These are phyloP conservation scores for Thymus mandschuricus DNA, from an alignment of 257 asterid species.

Conservation along the genomic window DNA sequence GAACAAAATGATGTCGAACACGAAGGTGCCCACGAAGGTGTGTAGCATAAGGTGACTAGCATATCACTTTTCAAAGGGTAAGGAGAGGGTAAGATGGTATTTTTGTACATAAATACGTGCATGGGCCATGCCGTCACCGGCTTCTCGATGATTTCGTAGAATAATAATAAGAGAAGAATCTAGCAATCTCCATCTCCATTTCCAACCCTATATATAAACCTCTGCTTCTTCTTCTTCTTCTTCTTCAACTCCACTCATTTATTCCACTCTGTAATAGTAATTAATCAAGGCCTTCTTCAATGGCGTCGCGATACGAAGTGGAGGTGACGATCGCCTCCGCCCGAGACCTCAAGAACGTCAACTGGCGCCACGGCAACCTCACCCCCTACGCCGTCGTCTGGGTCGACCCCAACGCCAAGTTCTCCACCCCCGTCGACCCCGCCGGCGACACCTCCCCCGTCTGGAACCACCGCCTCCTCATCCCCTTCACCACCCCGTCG, in stretches of 20 bases:
- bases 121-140: not conserved
- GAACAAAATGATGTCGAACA: no score
- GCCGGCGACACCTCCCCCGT: constrained; percentile 63
- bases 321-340: constrained; percentile 68
- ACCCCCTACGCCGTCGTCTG: constrained; percentile 88
- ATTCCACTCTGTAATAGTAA: not conserved
- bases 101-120: not conserved
- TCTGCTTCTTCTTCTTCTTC: no score
- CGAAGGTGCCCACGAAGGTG: no score
- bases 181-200: not conserved
- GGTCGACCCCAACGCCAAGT: constrained; percentile 68
- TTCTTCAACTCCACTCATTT: not conserved
- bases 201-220: no score
- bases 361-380: constrained; percentile 79
- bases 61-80: no score
- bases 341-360: constrained; percentile 79
- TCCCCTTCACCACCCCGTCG: constrained; percentile 65
- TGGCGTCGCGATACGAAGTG: constrained; percentile 73
- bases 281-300: constrained; percentile 9
- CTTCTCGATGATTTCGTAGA: not conserved
- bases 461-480: constrained; percentile 63
- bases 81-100: not conserved
- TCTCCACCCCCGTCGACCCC: constrained; percentile 68
- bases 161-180: not conserved
- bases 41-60: no score